Conservation (phyloP, 257 asterid genomes). For the Penstemon barbatus region DNA sequence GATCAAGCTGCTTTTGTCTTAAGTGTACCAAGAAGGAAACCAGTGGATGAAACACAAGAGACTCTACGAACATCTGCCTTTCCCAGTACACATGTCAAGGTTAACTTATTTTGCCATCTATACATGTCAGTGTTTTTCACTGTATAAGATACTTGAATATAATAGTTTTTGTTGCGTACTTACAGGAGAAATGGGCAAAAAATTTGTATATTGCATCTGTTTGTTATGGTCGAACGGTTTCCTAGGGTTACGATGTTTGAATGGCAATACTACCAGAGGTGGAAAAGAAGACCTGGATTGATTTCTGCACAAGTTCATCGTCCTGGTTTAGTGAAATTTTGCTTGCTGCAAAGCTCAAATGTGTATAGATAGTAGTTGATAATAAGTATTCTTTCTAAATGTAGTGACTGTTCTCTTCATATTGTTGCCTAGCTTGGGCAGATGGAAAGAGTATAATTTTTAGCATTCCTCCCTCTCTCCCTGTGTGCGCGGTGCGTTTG, state of each 20-base stretch:
- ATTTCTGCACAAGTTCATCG: not conserved
- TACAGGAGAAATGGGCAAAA: conserved; percentile 31
- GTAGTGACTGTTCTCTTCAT: too few relatives aligned
- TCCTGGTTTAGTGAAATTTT: not conserved
- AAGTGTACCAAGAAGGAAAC: conserved; percentile 41
- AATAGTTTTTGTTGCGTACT: not conserved
- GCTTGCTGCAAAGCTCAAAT: not conserved
- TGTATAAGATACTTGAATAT: too few relatives aligned
- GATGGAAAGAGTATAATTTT: too few relatives aligned
- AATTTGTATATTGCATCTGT: conserved; percentile 31
- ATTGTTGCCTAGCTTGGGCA: too few relatives aligned
- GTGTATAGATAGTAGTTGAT: too few relatives aligned
- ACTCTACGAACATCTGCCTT: conserved; percentile 52
- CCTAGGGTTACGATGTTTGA: conserved; percentile 22
- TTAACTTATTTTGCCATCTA: conserved; percentile 1
- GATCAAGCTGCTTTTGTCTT: conserved; percentile 51
- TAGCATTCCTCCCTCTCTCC: too few relatives aligned
- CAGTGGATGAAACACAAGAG: conserved; percentile 52
- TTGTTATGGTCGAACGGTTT: conserved; percentile 41
- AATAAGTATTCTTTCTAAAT: too few relatives aligned
- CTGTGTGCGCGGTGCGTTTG: too few relatives aligned
- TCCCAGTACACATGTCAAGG: conserved; percentile 49
- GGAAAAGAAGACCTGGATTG: not conserved
- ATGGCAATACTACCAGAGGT: too few relatives aligned
- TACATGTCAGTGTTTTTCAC: not conserved